These are phyloP conservation scores for Shiraia sp. DNA, from an alignment of 2,329 filamentous ascomycete species.

Conservation along the genomic window DNA sequence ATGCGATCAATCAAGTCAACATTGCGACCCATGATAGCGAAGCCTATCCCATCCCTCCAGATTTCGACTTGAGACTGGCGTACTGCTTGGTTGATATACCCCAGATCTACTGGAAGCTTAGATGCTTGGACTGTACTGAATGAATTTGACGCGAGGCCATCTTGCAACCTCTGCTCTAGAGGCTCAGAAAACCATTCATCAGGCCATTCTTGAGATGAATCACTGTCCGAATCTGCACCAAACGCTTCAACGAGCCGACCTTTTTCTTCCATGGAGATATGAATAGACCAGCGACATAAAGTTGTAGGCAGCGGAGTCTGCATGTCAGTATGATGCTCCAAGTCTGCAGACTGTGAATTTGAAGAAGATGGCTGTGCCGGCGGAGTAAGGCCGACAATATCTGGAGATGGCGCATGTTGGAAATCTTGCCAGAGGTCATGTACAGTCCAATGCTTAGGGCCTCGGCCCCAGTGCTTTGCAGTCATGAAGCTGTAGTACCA, in stretches of 20 bases:
- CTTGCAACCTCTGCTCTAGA: conserved; percentile 10
- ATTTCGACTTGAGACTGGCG: conserved; percentile 16
- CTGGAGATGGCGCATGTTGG: background rate
- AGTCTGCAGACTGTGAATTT: too few relatives aligned
- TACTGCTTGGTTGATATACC: conserved; percentile 16
- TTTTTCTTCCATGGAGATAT: conserved; percentile 3
- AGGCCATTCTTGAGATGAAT: conserved; percentile 2
- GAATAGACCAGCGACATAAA: conserved; percentile 21
- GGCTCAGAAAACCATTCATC: conserved; percentile 15
- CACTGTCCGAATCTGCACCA: background rate
- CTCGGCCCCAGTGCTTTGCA: conserved; percentile 19
- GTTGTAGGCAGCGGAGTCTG: background rate
- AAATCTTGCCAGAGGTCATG: conserved; percentile 16
- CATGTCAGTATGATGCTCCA: background rate
- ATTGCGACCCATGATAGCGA: conserved; percentile 25
- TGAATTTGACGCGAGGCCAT: conserved; percentile 18
- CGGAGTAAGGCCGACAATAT: conserved; percentile 4
- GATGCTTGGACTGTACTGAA: conserved; percentile 27
- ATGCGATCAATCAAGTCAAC: conserved; percentile 1
- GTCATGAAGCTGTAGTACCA: conserved; percentile 34
- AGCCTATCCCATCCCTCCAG: conserved; percentile 16
- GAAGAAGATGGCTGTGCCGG: too few relatives aligned
- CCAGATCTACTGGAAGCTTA: conserved; percentile 14
- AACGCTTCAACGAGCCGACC: conserved; percentile 2
- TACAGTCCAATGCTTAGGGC: conserved; percentile 26